These are phyloP conservation scores for Aegilops tauschii DNA, from an alignment of 176 grass and related monocot species.

Conservation along the genomic window DNA sequence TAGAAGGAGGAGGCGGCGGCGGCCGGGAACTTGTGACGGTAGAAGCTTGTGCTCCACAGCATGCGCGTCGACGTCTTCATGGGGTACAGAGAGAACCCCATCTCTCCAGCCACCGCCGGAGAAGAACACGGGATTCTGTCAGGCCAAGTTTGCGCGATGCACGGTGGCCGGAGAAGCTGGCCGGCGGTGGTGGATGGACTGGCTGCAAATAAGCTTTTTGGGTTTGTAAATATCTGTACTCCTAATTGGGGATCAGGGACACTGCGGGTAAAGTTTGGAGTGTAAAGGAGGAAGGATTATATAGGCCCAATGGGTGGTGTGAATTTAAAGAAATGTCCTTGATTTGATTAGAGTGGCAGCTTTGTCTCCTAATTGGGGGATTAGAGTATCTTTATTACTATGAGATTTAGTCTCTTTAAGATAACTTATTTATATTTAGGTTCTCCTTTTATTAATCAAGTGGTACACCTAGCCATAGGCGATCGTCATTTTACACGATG, in stretches of 20 bases:
- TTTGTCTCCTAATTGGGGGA: not conserved
- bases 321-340: not conserved
- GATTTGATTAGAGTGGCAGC: not conserved
- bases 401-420: not conserved
- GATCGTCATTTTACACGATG: not conserved
- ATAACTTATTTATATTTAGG: not conserved
- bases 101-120: conserved; percentile 9
- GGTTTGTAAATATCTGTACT: not conserved
- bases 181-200: not conserved
- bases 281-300: conserved; percentile 13
- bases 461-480: not conserved
- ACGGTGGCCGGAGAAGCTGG: conserved; percentile 34
- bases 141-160: not conserved
- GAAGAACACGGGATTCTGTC: not conserved
- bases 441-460: not conserved
- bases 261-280: conserved; percentile 20
- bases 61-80: conserved; percentile 82
- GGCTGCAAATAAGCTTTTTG: not conserved
- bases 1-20: conserved; percentile 34
- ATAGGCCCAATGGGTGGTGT: conserved; percentile 9
- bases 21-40: conserved; percentile 70
- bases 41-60: conserved; percentile 95
- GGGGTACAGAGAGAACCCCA: conserved; percentile 67
- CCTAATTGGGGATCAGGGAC: not conserved
- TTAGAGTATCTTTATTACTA: not conserved